Evolutionary conservation across 176 grass and related monocot genomes (phyloP).

Genomic region (Phoenix dactylifera): DNA sequence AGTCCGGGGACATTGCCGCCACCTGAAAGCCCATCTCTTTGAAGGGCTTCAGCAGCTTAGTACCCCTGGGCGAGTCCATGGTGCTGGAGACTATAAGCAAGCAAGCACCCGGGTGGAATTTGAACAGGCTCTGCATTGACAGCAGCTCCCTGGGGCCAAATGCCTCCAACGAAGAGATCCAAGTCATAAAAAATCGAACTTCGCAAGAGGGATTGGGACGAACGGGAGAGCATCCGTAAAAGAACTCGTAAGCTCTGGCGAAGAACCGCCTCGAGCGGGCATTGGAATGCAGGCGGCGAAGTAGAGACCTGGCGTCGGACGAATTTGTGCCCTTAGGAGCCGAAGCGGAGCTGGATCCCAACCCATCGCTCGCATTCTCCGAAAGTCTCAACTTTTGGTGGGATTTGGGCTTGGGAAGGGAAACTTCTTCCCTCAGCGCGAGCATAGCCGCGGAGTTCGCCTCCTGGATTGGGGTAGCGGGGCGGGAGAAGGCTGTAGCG

Average conservation of each 20-base stretch:
- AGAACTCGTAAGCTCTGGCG: slow-evolving; percentile 38
- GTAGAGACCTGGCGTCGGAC: slow-evolving; percentile 24
- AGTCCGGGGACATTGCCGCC: slow-evolving; percentile 44
- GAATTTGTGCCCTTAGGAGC: neutral
- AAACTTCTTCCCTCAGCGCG: no score
- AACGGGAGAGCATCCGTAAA: neutral
- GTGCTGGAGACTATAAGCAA: slow-evolving; percentile 65
- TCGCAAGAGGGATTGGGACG: slow-evolving; percentile 18
- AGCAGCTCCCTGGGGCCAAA: slow-evolving; percentile 59
- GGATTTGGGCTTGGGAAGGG: neutral
- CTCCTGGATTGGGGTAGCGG: neutral
- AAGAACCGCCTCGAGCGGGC: slow-evolving; percentile 35
- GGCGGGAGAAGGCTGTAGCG: neutral
- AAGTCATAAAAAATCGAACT: slow-evolving; percentile 69
- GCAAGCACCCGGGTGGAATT: slow-evolving; percentile 58
- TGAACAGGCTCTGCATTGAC: slow-evolving; percentile 72
- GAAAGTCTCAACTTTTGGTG: neutral
- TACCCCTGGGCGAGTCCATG: slow-evolving; percentile 49
- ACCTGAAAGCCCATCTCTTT: slow-evolving; percentile 38
- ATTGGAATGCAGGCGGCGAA: slow-evolving; percentile 23
- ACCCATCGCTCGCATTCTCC: neutral
- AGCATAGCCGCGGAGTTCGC: no score
- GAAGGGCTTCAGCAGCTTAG: slow-evolving; percentile 38
- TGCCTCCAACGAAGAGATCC: slow-evolving; percentile 51
- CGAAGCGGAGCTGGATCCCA: neutral